Base-by-base conservation (phyloP, 352 stramenopile species). In the Globisporangium sylvaticum region DNA sequence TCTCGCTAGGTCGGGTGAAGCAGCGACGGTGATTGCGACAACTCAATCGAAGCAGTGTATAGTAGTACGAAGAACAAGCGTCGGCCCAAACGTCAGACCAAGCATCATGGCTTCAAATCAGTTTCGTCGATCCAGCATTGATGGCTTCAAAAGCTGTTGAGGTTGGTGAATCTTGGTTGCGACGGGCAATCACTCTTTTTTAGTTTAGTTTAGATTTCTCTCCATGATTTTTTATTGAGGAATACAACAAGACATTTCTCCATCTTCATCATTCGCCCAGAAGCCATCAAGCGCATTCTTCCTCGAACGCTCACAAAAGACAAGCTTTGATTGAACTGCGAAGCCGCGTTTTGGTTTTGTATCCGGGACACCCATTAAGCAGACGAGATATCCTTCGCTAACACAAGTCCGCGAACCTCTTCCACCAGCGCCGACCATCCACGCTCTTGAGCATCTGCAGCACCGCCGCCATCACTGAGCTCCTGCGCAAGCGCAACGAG, bases 331-430 rank as follows among this genome's bases (percentile, higher is more conserved):
- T 42, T 32, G 27, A 22, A 27, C n/a, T n/a, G n/a, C n/a, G n/a
- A n/a, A n/a, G n/a, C n/a, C n/a, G n/a, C n/a, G n/a, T n/a, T n/a
- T n/a, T n/a, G n/a, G n/a, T n/a, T n/a, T n/a, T n/a, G n/a, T n/a
- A n/a, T n/a, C n/a, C n/a, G n/a, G n/a, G n/a, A n/a, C n/a, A n/a
- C n/a, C n/a, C n/a, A n/a, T n/a, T n/a, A n/a, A 20, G 74, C 55
- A 34, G 67, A 68, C 39, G 68, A 72, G 18, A 79, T 61, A 37
- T 84, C 77, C 62, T 87, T 87, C 20, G 73, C 46, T 12, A 75
- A 60, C 70, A 85, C 67, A 22, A 87, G 70, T 32, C 68, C 61
- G 6, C 71, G 75, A 24, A 66, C 61, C 29, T 65, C 66, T 24
- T 73, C 58, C 22, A 70, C 58, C 29, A 87, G 29, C 42, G 66